Conservation (phyloP, 192 early-diverging fungal genomes). For the Dissophora globulifera region DNA sequence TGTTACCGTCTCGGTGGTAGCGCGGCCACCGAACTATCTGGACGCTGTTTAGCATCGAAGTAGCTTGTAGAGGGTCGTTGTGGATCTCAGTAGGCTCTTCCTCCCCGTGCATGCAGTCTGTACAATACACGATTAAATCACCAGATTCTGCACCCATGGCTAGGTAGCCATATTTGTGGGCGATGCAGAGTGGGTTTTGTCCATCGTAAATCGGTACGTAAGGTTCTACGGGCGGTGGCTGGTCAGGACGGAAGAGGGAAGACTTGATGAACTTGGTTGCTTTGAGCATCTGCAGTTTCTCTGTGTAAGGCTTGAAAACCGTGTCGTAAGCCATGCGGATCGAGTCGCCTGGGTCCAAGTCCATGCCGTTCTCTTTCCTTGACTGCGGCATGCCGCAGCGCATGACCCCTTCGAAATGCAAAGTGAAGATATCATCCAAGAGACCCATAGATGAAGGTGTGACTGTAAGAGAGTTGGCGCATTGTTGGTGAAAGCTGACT, state of each 20-base stretch:
- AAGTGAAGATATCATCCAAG: conserved; percentile 41
- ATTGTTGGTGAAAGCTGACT: conserved; percentile 22
- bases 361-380: too few species aligned
- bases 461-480: conserved; percentile 40
- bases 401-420: conserved; percentile 11
- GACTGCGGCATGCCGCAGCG: conserved; percentile 49
- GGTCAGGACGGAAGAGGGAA: conserved; percentile 10
- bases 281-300: conserved; percentile 14
- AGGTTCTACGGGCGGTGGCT: conserved; percentile 2
- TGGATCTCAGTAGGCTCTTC: conserved; percentile 14
- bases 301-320: conserved; percentile 9
- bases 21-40: conserved; percentile 46
- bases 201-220: conserved; percentile 5
- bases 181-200: conserved; percentile 59
- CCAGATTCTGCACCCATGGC: conserved; percentile 55
- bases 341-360: too few species aligned
- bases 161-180: conserved; percentile 59
- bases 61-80: not conserved
- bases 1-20: conserved; percentile 1
- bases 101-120: conserved; percentile 5
- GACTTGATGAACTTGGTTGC: conserved; percentile 31
- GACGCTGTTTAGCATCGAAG: conserved; percentile 29
- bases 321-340: too few species aligned
- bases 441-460: conserved; percentile 35
- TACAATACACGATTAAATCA: conserved; percentile 56